Evolutionary conservation across 192 early-diverging fungal species (phyloP), one percentile per base, ranked within the genome.

Genomic region (Mortierella hygrophila): DNA sequence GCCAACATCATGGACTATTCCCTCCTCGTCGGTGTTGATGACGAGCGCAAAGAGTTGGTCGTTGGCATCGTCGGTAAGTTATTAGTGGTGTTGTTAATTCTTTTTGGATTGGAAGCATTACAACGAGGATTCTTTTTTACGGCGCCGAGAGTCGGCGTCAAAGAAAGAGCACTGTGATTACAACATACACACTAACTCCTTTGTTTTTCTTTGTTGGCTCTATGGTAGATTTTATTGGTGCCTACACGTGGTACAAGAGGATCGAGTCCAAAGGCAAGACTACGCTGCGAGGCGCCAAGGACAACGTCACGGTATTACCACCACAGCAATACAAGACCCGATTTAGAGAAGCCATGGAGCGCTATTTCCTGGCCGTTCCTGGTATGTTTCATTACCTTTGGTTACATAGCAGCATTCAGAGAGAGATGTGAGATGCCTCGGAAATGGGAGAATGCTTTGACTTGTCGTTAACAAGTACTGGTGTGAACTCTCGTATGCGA

Each of bases 1-100:
- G 92, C 96, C 75, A 97, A 98, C 84, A 97, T 99, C 41, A 98
- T 99, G 97, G 98, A 99, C 88, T 99, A 99, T 82, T 98, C 97
- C 26, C 88, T 99, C 57, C 89, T 99, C 7, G 95, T 99, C 23
- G 98, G 97, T 6, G 95, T 99, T 68, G 98, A 99, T 77, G 94
- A 94, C 42, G 91, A 94, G 40, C 92, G 88, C 29, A 93, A 96
- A 46, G 96, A 99, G 80, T 89, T 99, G 32, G 94, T 97, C 44
- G 94, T 97, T 35, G 98, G 98, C 16, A 83, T 90, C 55, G 82
- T 85, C 23, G 81, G 82, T 82, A 78, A 8, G 80, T 77, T 42
- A 65, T 72, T 69, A 1, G 75, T 46, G 8, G 37, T 49, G 35
- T 55, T 79, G 18, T 73, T 79, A 13, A 42, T 42, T 49, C 42